These are phyloP conservation scores for Dorcoceras hygrometricum DNA, from an alignment of 257 asterid genomes.

Conservation along the genomic window DNA sequence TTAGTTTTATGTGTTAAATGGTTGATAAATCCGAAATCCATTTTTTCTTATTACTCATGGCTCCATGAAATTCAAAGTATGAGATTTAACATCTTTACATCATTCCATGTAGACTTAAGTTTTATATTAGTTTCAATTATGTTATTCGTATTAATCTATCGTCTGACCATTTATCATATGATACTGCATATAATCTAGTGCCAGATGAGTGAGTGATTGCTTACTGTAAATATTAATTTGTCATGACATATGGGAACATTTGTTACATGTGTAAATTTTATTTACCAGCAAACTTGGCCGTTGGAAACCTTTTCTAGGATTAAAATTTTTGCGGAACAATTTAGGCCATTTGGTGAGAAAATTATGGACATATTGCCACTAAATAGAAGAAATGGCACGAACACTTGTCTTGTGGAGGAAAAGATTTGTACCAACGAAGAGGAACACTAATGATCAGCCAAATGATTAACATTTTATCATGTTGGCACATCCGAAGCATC, in stretches of 20 bases:
- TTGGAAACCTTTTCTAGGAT: not conserved
- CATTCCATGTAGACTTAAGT: too few relatives aligned
- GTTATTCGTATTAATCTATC: too few relatives aligned
- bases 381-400: constrained; percentile 29
- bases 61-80: too few relatives aligned
- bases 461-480: constrained; percentile 26
- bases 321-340: constrained; percentile 14
- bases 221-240: too few relatives aligned
- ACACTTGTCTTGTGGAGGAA: constrained; percentile 30
- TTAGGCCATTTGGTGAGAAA: constrained; percentile 19
- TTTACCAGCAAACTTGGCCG: not conserved
- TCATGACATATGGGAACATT: not conserved
- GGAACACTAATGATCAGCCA: constrained; percentile 22
- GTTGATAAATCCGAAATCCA: too few relatives aligned
- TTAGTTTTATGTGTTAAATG: too few relatives aligned
- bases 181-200: too few relatives aligned
- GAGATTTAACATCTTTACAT: too few relatives aligned
- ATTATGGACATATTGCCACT: constrained; percentile 33
- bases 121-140: too few relatives aligned
- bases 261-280: not conserved
- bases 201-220: too few relatives aligned
- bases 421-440: constrained; percentile 24
- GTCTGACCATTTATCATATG: too few relatives aligned
- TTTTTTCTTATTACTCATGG: too few relatives aligned
- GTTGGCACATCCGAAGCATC: not conserved